Conservation (phyloP, 2,329 filamentous ascomycete genomes). For the Albophoma yamanashiensis region DNA sequence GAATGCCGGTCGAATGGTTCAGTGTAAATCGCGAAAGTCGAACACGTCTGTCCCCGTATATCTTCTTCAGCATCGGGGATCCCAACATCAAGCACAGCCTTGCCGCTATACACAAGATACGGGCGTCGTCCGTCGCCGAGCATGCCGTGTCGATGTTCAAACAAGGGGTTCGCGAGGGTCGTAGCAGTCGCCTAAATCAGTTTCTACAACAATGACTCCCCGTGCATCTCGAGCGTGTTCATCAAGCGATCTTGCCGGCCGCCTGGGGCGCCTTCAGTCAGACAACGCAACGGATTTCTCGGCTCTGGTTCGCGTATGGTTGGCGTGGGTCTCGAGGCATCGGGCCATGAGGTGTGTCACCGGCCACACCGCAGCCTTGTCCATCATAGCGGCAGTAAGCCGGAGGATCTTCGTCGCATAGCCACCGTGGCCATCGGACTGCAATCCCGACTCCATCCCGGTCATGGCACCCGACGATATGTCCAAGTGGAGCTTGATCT, state of each 20-base stretch:
- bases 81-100: neutral
- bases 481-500: conserved; percentile 64
- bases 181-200: neutral
- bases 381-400: conserved; percentile 76
- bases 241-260: neutral
- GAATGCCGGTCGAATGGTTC: neutral
- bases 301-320: conserved; percentile 38
- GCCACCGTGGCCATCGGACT: conserved; percentile 54
- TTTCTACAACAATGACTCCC: neutral
- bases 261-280: conserved; percentile 16
- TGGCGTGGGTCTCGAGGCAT: conserved; percentile 44
- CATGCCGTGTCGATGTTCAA: neutral
- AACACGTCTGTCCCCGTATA: neutral
- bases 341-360: conserved; percentile 44
- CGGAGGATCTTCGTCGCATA: conserved; percentile 78
- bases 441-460: conserved; percentile 40
- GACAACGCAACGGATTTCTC: conserved; percentile 37
- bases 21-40: neutral
- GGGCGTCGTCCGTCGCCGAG: neutral
- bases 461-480: conserved; percentile 35
- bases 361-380: conserved; percentile 87
- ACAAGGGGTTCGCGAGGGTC: neutral
- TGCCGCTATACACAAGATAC: too few relatives aligned
- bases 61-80: neutral
- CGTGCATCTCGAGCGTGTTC: neutral